Base-by-base conservation (phyloP, 164 flowering plant genomes). In the Tetracentron sinense region DNA sequence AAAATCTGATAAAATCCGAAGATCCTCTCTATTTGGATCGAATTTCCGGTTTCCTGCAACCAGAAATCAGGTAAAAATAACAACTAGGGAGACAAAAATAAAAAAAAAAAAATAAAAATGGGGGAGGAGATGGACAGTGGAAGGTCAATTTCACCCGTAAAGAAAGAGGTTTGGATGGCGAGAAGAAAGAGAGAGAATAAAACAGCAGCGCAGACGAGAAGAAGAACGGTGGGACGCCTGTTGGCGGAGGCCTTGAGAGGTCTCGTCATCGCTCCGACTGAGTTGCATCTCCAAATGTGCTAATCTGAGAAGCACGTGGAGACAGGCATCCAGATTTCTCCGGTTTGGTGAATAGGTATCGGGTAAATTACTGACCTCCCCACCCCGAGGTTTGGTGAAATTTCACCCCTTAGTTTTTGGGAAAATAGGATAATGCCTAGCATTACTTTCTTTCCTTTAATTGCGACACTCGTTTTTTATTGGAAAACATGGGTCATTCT, bases 121-220 rank as follows among this genome's bases (percentile, higher is more conserved):
- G 8, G 8, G 38, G 8, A 33, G 38, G 1, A 57, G 31, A 20
- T 3, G 20, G 26, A 44, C 31, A 61, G 27, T 19, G 6, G 47
- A 29, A 20, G 12, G 30, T 22, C n/a, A 33, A 16, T 21, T 6
- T 60, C 65, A 74, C 77, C 69, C 21, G 54, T 42, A 49, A 65
- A 69, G 51, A 62, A 61, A 28, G 71, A 59, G 23, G 66, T 66
- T 53, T 87, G 97, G 61, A 89, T 72, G 30, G 66, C 70, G 80
- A 91, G 77, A 56, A 94, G 71, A 50, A 86, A 38, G 52, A 90
- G 74, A 57, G 86, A 74, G 82, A 90, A 85, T 33, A 79, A 19
- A 2, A 81, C 81, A 25, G 84, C 90, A 46, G 74, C 77, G 65
- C 73, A 76, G 53, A 89, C 75, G 38, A 89, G 80, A 58, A 74